A percentile compares a stretch with the other conserved stretches of the same genome.
phyloP scores from a whole-genome alignment of 2,329 filamentous ascomycete species.

The Colletotrichum phormii region DNA sequence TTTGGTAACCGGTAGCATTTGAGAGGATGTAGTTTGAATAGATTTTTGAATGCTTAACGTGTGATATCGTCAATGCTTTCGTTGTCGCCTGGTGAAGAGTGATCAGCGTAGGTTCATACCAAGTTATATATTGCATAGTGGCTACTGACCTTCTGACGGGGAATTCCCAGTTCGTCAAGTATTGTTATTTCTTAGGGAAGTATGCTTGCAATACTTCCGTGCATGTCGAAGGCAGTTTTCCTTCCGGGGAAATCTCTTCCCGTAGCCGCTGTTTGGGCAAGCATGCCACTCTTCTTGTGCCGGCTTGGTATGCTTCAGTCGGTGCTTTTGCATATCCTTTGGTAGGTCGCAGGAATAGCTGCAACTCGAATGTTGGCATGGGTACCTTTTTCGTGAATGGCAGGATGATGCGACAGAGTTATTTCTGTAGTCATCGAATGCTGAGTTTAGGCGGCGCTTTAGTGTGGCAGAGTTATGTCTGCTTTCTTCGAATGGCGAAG shows the following conservation, averaged over 20 bases:
- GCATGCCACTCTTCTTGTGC: not conserved
- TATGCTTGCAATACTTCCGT: not conserved
- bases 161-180: no score
- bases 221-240: not conserved
- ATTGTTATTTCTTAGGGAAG: no score
- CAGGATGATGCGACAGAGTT: not conserved
- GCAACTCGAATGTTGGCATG: not conserved
- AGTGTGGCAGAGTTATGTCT: no score
- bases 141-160: no score
- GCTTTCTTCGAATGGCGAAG: no score
- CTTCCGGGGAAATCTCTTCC: not conserved
- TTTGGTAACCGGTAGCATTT: no score
- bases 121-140: no score
- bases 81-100: no score
- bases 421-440: not conserved
- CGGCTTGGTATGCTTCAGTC: not conserved
- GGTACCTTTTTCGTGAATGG: not conserved
- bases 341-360: not conserved
- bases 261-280: not conserved
- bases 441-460: not conserved
- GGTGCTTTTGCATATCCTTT: conserved; percentile 9
- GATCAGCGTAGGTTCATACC: no score
- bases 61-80: no score
- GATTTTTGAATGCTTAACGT: no score
- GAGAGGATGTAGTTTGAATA: no score